Percentiles rank a stretch among this genome's conserved stretches.
Evolutionary conservation across 2,329 filamentous ascomycete species (phyloP).

Genomic region (Xylariaceae sp.): DNA sequence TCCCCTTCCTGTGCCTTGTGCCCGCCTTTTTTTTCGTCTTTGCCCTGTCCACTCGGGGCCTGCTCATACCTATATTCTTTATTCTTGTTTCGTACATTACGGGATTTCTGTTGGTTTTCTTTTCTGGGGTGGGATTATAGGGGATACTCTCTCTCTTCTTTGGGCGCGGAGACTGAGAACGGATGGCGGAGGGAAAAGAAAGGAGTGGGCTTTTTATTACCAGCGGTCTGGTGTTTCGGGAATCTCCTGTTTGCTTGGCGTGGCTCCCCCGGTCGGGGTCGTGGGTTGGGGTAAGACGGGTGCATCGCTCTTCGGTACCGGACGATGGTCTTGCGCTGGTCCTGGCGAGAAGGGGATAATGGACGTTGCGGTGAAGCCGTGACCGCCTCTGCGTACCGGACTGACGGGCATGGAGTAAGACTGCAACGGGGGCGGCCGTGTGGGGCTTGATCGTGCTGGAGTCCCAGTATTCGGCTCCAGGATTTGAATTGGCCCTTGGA

Average conservation of each 20-base stretch:
- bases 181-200: background rate
- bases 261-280: conserved; percentile 7
- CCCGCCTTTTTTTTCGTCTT: background rate
- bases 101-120: too few species aligned
- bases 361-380: conserved; percentile 28
- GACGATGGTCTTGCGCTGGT: conserved; percentile 9
- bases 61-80: too few species aligned
- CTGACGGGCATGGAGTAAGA: conserved; percentile 23
- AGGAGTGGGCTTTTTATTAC: conserved; percentile 2
- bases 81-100: too few species aligned
- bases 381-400: conserved; percentile 23
- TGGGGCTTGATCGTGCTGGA: conserved; percentile 12
- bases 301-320: conserved; percentile 14
- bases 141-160: background rate
- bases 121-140: background rate
- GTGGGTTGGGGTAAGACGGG: conserved; percentile 12
- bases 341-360: conserved; percentile 28
- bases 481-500: conserved; percentile 26
- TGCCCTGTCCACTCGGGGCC: too few species aligned
- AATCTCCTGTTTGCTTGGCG: conserved; percentile 15
- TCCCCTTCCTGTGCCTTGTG: too few species aligned
- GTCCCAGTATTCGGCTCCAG: conserved; percentile 27
- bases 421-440: conserved; percentile 1
- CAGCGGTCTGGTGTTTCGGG: conserved; percentile 17
- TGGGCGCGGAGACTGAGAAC: background rate